A percentile compares a stretch with the other conserved stretches of the same genome.
These are phyloP conservation scores for Lachancea meyersii DNA, from an alignment of 805 yeast genomes.

Conservation along the genomic window DNA sequence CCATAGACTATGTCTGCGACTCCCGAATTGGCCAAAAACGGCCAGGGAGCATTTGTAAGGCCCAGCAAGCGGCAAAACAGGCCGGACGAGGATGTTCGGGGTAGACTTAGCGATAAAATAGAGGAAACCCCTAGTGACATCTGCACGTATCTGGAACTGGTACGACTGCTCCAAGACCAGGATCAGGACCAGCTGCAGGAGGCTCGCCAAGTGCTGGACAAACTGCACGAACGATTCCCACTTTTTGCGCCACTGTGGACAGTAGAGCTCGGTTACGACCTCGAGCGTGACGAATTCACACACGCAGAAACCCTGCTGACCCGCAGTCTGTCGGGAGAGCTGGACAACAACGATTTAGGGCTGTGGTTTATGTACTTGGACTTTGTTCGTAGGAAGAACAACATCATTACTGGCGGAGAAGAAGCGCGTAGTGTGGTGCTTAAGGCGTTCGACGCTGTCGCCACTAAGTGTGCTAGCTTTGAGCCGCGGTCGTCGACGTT, in stretches of 20 bases:
- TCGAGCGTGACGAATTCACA: constrained; percentile 54
- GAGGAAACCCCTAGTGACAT: constrained; percentile 49
- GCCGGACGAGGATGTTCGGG: constrained; percentile 41
- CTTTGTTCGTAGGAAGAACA: constrained; percentile 62
- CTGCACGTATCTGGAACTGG: constrained; percentile 49
- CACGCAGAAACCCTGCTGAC: constrained; percentile 51
- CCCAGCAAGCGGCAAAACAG: constrained; percentile 10
- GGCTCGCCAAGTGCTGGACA: constrained; percentile 51
- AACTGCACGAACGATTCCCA: constrained; percentile 59
- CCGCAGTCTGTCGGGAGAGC: constrained; percentile 46
- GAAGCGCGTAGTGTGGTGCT: constrained; percentile 66
- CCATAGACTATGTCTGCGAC: constrained; percentile 9
- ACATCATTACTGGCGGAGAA: constrained; percentile 76
- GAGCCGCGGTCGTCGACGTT: constrained; percentile 66
- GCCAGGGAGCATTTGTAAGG: constrained; percentile 5
- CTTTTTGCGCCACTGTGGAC: constrained; percentile 71
- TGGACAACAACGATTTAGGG: constrained; percentile 46
- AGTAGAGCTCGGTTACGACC: constrained; percentile 57
- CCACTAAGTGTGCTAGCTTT: constrained; percentile 61
- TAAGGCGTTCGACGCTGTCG: constrained; percentile 79
- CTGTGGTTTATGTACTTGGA: constrained; percentile 74
- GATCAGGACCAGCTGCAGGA: constrained; percentile 53
- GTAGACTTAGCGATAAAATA: constrained; percentile 51
- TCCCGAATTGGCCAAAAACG: constrained; percentile 11
- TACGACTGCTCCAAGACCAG: constrained; percentile 42